Base-by-base conservation (phyloP, 2,329 filamentous ascomycete species). In the Septoria petroselini region DNA sequence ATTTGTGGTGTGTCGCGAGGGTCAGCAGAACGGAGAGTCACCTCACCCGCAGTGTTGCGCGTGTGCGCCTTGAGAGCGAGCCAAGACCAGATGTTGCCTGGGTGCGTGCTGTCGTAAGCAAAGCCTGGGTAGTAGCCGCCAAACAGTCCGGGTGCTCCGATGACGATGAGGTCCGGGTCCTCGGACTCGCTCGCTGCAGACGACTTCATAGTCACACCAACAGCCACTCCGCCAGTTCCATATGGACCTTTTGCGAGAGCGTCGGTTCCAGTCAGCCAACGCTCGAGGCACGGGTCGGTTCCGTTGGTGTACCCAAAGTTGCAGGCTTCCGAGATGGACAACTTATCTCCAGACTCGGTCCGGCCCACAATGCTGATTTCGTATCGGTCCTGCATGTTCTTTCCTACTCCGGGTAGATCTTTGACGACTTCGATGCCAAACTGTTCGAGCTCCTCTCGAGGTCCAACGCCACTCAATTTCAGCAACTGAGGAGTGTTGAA, bases 401-500 rank as follows among this genome's bases (percentile, higher is more conserved):
- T 77, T 4, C 83, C 83, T 2, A 87, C 82, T 37, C 83, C 80
- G 1, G 78, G 77, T 0, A 80, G 76, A 53, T 84, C 73, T 3
- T 75, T 70, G 14, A 83, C 57, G 0, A 79, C 67, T 1, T 71
- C 61, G 54, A 85, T 84, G n/a, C 71, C 67, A 60, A 79, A 74
- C 44, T 71, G 69, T 15, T 72, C 55, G 4, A 86, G 73, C 56
- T 82, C 76, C 0, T 69, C 62, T 8, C 66, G 60, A 0, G 81
- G 80, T 0, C 83, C 83, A 27, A 86, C 74, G n/a, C 83, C 83
- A 43, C 74, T 79, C 1, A 85, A 75, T 68, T 83, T 80, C 9
- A 86, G 76, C 2, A 86, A 67, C 64, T 86, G 82, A 5, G 82
- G 81, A 1, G 77, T 77, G 67, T 85, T 82, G 66, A 79, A 85